Percentiles rank a stretch among this genome's conserved stretches.
Conservation (phyloP, 768 basidiomycete genomes). For the Mycena belliarum region DNA sequence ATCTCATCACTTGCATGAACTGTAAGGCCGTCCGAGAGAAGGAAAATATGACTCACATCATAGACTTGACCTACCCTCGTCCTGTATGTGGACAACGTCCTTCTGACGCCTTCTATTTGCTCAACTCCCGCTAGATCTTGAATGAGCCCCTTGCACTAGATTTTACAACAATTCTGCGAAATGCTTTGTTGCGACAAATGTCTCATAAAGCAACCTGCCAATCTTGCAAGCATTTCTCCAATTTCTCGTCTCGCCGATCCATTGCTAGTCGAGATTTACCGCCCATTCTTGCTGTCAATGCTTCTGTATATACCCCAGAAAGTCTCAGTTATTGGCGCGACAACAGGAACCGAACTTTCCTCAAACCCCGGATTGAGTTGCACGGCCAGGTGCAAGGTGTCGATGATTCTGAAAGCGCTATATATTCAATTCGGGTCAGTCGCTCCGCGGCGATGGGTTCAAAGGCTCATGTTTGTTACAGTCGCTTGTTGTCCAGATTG, state of each 20-base stretch:
- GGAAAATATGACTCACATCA: conserved; percentile 75
- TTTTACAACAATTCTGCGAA: conserved; percentile 69
- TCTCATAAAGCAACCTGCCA: conserved; percentile 87
- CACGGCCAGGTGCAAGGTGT: conserved; percentile 60
- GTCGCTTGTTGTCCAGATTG: conserved; percentile 83
- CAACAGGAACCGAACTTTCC: conserved; percentile 53
- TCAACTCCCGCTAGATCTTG: conserved; percentile 17
- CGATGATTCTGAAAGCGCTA: conserved; percentile 54
- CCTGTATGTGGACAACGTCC: conserved; percentile 54
- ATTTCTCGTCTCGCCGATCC: conserved; percentile 69
- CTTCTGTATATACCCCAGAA: conserved; percentile 78
- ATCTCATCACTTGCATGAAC: conserved; percentile 68
- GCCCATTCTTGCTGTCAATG: conserved; percentile 84
- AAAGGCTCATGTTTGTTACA: conserved; percentile 29
- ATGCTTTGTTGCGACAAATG: conserved; percentile 79
- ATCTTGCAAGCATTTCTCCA: conserved; percentile 75
- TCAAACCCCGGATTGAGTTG: conserved; percentile 57
- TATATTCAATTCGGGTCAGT: conserved; percentile 76
- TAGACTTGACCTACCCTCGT: conserved; percentile 86
- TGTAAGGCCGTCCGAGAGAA: conserved; percentile 77
- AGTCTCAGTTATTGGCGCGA: conserved; percentile 78
- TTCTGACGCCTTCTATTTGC: neutral
- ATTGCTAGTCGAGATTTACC: conserved; percentile 70
- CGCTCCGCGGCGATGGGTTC: neutral
- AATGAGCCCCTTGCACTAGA: conserved; percentile 41